Percentiles rank a stretch among this genome's conserved stretches.
Conservation (phyloP, 371 early-diverging fungal species). For the Rhizopus sp. region DNA sequence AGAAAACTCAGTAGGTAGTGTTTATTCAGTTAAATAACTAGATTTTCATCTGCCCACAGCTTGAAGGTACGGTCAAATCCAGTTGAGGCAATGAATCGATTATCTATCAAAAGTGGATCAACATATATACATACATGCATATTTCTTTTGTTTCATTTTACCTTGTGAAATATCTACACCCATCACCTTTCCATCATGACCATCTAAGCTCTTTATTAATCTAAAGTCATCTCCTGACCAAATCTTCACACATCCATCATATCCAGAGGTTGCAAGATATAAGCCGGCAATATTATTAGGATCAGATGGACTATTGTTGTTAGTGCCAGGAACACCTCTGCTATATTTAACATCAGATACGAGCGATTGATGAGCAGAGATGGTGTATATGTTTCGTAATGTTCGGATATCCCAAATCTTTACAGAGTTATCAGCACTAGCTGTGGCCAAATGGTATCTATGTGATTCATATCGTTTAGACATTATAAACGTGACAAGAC, state of each 20-base stretch:
- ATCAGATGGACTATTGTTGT: slow-evolving; percentile 25
- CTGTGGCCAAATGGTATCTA: slow-evolving; percentile 76
- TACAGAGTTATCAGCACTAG: slow-evolving; percentile 83
- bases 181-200: slow-evolving; percentile 92
- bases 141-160: slow-evolving; percentile 25
- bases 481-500: background rate
- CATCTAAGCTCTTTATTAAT: slow-evolving; percentile 82
- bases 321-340: slow-evolving; percentile 29
- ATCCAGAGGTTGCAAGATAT: slow-evolving; percentile 72
- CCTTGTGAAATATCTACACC: slow-evolving; percentile 81
- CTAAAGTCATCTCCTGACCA: slow-evolving; percentile 95
- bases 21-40: slow-evolving; percentile 35
- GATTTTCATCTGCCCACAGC: slow-evolving; percentile 74
- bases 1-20: background rate
- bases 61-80: slow-evolving; percentile 96
- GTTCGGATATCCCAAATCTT: slow-evolving; percentile 91
- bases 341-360: slow-evolving; percentile 82
- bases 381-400: slow-evolving; percentile 73
- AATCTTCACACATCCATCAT: slow-evolving; percentile 90
- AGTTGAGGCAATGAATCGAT: slow-evolving; percentile 80
- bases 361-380: slow-evolving; percentile 91
- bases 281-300: slow-evolving; percentile 51
- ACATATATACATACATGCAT: background rate
- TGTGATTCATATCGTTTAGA: background rate
- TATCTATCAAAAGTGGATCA: slow-evolving; percentile 50